Evolutionary conservation across 441 rosid genomes (phyloP).

Genomic region (Populus hybrid): DNA sequence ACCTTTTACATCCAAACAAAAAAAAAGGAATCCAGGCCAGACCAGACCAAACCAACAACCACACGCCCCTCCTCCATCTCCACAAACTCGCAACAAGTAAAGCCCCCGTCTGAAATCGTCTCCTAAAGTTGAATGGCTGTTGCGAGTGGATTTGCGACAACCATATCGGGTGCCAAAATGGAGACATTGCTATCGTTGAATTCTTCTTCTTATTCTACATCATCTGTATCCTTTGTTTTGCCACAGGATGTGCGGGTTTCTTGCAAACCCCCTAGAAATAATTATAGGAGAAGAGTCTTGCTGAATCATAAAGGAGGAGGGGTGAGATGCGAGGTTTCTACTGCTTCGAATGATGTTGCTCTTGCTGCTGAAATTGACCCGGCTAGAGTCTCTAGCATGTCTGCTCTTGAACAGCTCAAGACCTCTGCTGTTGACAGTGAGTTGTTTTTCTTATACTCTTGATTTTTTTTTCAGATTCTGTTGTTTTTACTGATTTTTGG

Average conservation of each 20-base stretch:
- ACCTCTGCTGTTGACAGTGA: slow-evolving; percentile 75
- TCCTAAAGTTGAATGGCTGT: slow-evolving; percentile 34
- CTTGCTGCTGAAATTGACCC: slow-evolving; percentile 28
- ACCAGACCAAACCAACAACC: not conserved
- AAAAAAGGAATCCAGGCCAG: not conserved
- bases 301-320: slow-evolving; percentile 25
- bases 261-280: slow-evolving; percentile 27
- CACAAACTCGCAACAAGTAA: not conserved
- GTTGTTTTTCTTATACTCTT: slow-evolving; percentile 4
- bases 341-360: slow-evolving; percentile 5
- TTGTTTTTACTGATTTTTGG: not conserved
- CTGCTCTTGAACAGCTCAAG: slow-evolving; percentile 90
- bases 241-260: slow-evolving; percentile 26
- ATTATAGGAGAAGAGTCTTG: slow-evolving; percentile 16
- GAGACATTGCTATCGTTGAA: slow-evolving; percentile 40
- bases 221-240: slow-evolving; percentile 26
- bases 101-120: not conserved
- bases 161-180: slow-evolving; percentile 45
- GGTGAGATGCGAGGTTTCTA: slow-evolving; percentile 49
- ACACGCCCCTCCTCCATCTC: not conserved
- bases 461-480: not conserved
- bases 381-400: slow-evolving; percentile 49
- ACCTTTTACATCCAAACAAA: not conserved
- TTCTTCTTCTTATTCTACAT: slow-evolving; percentile 33
- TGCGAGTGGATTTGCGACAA: slow-evolving; percentile 43